Base-by-base conservation (phyloP, 352 stramenopile species). In the Pythium aquatile region DNA sequence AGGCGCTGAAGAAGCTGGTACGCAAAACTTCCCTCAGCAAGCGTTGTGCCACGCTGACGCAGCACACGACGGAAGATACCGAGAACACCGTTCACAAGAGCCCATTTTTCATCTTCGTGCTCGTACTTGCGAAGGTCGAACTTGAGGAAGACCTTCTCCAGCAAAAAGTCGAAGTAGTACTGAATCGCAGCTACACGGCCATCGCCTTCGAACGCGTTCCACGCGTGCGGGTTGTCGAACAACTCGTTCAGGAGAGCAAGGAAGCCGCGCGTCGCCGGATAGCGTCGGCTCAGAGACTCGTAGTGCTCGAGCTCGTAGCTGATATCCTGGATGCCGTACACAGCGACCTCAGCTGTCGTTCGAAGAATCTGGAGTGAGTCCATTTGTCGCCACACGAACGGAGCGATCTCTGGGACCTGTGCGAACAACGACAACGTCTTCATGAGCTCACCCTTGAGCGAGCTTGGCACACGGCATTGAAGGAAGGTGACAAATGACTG, bases 101-200 rank as follows among this genome's bases (percentile, higher is more conserved):
- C 78, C 87, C 87, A 95, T 55, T 93, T 93, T 51, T 95, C 87
- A 46, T 91, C 79, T 66, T 93, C 83, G 46, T 80, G 70, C 39
- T 92, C 85, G 57, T 93, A 95, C 56, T 93, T 91, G 49, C 87
- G 81, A 26, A 91, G 59, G 55, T 93, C 80, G 66, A 93, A 92
- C 70, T 95, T 93, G 26, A 93, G 57, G 55, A 95, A 93, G 10
- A 95, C 82, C 32, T 84, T 78, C 44, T 94, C 83, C 28, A 94
- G 60, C 52, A 93, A 65, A 68, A 91, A 93, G 30, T 93, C 84
- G 55, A 95, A 92, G 72, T 95, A 95, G 58, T 79, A 81, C 65
- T 93, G 85, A 33, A 91, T 91, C 16, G 84, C 84, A n/a, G 79
- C 75, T 7, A 93, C 72, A 37, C 80, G 80, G 7, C 83, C 85